phyloP scores from a whole-genome alignment of 352 stramenopile genomes.

The Globisporangium spinosum region DNA sequence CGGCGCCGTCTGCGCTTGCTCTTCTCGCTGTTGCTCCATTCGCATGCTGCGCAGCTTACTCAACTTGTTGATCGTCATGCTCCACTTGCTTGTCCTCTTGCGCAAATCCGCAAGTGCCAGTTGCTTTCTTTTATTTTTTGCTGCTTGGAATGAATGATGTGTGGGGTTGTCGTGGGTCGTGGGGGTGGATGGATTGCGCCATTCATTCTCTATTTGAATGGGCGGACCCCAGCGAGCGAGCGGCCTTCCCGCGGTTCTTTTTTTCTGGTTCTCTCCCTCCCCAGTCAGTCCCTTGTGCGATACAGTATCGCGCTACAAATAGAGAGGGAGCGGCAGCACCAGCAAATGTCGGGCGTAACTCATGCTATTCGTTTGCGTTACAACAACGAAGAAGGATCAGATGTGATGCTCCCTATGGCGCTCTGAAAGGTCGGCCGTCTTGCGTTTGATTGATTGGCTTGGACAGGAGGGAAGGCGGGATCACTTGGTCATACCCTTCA shows the following conservation, averaged over 20 bases:
- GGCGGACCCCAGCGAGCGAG: background rate
- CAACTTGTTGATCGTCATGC: slow-evolving; percentile 1
- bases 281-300: background rate
- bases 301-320: background rate
- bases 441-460: background rate
- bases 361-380: background rate
- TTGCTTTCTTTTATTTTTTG: slow-evolving; percentile 9
- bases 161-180: background rate
- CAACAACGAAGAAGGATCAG: background rate
- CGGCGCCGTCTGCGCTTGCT: background rate
- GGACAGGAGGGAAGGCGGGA: background rate
- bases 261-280: background rate
- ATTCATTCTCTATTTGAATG: slow-evolving; percentile 5
- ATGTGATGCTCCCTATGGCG: background rate
- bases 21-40: background rate
- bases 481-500: too few relatives aligned
- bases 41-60: slow-evolving; percentile 7
- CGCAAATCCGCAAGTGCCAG: slow-evolving; percentile 1
- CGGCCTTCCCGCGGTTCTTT: background rate
- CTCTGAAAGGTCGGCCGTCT: background rate
- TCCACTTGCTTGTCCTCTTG: background rate
- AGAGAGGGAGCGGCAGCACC: background rate
- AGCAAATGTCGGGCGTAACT: background rate
- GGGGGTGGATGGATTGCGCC: slow-evolving; percentile 1
- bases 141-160: background rate